These are phyloP conservation scores for Brassica balearica DNA, from an alignment of 441 rosid species.

Conservation along the genomic window DNA sequence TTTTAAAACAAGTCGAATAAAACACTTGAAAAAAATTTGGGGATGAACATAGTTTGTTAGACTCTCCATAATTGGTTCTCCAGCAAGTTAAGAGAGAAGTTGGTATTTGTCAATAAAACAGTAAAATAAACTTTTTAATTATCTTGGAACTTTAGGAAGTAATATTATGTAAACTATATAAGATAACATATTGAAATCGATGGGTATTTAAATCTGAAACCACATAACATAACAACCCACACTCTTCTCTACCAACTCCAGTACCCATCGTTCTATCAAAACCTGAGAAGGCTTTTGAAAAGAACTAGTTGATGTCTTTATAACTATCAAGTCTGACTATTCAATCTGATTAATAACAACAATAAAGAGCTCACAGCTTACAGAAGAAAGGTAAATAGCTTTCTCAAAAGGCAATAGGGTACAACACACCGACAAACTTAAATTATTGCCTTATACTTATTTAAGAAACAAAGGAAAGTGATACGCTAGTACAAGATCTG, in stretches of 20 bases:
- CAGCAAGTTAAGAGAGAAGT: neutral
- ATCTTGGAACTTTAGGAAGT: neutral
- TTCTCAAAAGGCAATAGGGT: slow-evolving; percentile 3
- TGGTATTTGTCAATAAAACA: neutral
- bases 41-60: neutral
- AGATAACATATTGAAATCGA: slow-evolving; percentile 9
- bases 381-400: slow-evolving; percentile 19
- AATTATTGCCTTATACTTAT: slow-evolving; percentile 23
- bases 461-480: neutral
- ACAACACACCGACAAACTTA: slow-evolving; percentile 24
- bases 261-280: slow-evolving; percentile 26
- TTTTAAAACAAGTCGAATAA: neutral
- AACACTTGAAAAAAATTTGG: neutral
- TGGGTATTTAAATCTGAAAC: slow-evolving; percentile 15
- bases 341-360: slow-evolving; percentile 27
- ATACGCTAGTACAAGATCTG: neutral
- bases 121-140: neutral
- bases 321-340: slow-evolving; percentile 10
- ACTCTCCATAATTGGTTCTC: neutral
- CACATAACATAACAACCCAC: slow-evolving; percentile 16
- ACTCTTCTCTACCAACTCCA: slow-evolving; percentile 19
- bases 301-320: slow-evolving; percentile 6
- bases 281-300: neutral
- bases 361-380: slow-evolving; percentile 11
- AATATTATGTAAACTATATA: neutral